These are phyloP conservation scores for Xerophyta viscosa DNA, from an alignment of 106 monocot species.

Conservation along the genomic window DNA sequence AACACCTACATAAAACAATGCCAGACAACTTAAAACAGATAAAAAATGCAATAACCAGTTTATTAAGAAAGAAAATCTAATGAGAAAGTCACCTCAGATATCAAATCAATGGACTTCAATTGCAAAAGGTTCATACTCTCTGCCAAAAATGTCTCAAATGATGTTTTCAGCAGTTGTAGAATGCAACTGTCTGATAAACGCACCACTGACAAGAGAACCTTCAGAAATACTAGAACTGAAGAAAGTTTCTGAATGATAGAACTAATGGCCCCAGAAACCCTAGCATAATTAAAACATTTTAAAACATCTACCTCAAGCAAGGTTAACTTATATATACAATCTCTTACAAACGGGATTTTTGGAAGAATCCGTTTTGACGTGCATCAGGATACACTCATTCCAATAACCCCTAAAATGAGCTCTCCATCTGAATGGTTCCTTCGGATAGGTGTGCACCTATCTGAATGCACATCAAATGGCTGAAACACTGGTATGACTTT, in stretches of 20 bases:
- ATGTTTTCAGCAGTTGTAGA: conserved; percentile 77
- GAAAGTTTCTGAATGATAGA: conserved; percentile 80
- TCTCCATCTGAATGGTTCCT: no score
- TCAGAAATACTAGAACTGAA: conserved; percentile 71
- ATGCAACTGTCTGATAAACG: conserved; percentile 90
- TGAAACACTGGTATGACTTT: no score
- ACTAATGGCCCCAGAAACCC: conserved; percentile 60
- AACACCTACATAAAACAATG: conserved; percentile 46
- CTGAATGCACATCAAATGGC: no score
- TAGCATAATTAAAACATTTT: no score
- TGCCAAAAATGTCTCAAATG: conserved; percentile 85
- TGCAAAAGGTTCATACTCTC: conserved; percentile 94
- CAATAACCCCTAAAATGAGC: no score
- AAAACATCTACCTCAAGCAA: no score
- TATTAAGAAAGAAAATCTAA: not conserved
- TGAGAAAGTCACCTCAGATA: conserved; percentile 54
- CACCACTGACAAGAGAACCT: conserved; percentile 64
- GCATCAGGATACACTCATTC: no score
- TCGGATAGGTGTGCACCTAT: no score
- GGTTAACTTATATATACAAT: no score
- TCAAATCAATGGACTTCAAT: conserved; percentile 76
- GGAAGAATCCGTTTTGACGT: no score
- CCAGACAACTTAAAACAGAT: not conserved
- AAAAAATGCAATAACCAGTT: not conserved
- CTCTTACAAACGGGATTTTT: no score